Evolutionary conservation across 768 basidiomycete genomes (phyloP), one percentile per base, ranked within the genome.

Genomic region (Pleurotus tuoliensis): DNA sequence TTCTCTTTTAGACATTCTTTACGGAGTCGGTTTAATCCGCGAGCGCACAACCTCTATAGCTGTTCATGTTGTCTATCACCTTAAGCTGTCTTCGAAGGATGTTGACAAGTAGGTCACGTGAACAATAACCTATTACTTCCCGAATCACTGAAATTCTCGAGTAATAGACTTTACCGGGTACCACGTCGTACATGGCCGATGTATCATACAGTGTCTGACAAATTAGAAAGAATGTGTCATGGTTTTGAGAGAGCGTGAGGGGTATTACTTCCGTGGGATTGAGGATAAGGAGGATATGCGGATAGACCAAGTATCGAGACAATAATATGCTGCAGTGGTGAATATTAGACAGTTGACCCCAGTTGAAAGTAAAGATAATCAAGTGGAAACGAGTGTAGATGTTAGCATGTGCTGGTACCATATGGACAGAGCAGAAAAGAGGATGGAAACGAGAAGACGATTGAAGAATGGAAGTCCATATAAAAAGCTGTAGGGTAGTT

Each of bases 361-460:
- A 50, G 27, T 50, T 20, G 13, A 27, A 25, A 27, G 22, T 4
- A 41, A 24, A 40, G 37, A 40, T 16, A 40, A 41, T 44, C n/a
- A 44, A 22, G 41, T n/a, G 51, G 51, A 53, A 53, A 53, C 13
- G 51, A 53, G 51, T 24, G 49, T 53, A 53, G 20, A 41, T 39
- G 51, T 41, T 20, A 41, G 51, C 51, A 53, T 34, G 30, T 34
- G 30, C 30, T 34, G 30, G 30, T 34, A 34, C 30, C 30, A 34
- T 34, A 34, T 34, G 9, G 30, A 34, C 30, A 34, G 11, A 34
- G 30, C 30, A 34, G 30, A 34, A 34, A 34, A 4, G 30, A 48
- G 20, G 15, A 27, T 7, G 24, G 24, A 25, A 25, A 25, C 24
- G 22, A 27, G 34, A 50, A 24, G 47, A 6, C 1, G 11, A 27